Evolutionary conservation across 2,329 filamentous ascomycete species (phyloP).

Genomic region (Diplodia scrobiculata): DNA sequence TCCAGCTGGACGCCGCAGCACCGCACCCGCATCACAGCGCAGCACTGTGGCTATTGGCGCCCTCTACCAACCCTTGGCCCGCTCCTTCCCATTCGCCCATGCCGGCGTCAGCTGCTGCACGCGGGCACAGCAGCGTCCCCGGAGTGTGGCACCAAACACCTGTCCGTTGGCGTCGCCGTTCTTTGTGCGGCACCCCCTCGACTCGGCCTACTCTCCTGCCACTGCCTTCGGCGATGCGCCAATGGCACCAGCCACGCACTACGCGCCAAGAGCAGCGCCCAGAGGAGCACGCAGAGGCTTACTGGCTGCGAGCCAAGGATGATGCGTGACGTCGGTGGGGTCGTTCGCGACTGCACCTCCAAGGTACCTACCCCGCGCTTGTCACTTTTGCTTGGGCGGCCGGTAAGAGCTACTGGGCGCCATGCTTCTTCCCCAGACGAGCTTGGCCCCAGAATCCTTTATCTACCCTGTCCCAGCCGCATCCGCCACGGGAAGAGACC

Average conservation of each 20-base stretch:
- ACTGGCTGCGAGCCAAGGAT: constrained; percentile 17
- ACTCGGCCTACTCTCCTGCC: background rate
- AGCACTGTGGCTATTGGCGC: constrained; percentile 11
- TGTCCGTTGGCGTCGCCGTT: constrained; percentile 17
- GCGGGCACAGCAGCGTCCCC: background rate
- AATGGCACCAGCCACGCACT: background rate
- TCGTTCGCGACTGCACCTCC: background rate
- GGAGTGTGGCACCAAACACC: background rate
- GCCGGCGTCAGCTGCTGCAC: constrained; percentile 18
- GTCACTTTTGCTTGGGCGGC: background rate
- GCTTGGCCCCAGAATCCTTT: constrained; percentile 9
- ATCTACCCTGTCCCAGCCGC: constrained; percentile 10
- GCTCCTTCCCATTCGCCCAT: background rate
- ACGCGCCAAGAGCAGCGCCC: constrained; percentile 4
- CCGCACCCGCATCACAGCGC: constrained; percentile 12
- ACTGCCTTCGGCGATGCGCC: background rate
- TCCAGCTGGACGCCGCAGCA: constrained; percentile 2
- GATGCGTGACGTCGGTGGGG: constrained; percentile 10
- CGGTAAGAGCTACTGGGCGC: background rate
- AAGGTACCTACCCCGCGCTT: background rate
- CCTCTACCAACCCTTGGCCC: background rate
- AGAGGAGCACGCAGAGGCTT: constrained; percentile 6
- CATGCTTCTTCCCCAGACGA: constrained; percentile 3
- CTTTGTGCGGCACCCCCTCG: constrained; percentile 9
- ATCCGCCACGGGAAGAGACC: constrained; percentile 3